These are phyloP conservation scores for Oxytropis ochrocephala DNA, from an alignment of 306 rosid genomes.

Conservation along the genomic window DNA sequence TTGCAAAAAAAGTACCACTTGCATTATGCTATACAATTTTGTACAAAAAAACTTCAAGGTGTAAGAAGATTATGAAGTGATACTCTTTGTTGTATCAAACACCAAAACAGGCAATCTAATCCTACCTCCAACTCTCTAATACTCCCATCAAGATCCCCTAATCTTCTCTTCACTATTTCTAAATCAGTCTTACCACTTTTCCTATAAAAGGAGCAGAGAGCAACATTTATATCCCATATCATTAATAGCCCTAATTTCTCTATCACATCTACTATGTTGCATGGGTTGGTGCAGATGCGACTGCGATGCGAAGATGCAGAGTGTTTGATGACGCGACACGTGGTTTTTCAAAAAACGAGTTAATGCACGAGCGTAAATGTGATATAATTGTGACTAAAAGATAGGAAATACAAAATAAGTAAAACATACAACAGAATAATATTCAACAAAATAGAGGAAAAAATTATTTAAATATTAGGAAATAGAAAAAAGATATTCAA, in stretches of 20 bases:
- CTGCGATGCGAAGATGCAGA: too few species aligned
- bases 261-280: too few species aligned
- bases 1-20: not conserved
- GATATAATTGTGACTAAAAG: too few species aligned
- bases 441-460: too few species aligned
- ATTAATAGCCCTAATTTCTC: conserved; percentile 1
- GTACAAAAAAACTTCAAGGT: conserved; percentile 6
- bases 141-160: conserved; percentile 20
- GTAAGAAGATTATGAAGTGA: conserved; percentile 38
- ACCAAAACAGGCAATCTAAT: conserved; percentile 33
- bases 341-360: too few species aligned
- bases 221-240: conserved; percentile 22
- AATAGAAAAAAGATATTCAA: too few species aligned
- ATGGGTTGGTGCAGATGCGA: too few species aligned
- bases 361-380: too few species aligned
- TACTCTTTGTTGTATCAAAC: conserved; percentile 35
- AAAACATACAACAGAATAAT: too few species aligned
- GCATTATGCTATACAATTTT: not conserved
- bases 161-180: conserved; percentile 11
- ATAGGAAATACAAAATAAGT: too few species aligned
- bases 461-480: too few species aligned
- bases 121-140: conserved; percentile 23
- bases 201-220: conserved; percentile 12
- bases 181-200: not conserved
- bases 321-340: too few species aligned